phyloP scores from a whole-genome alignment of 352 stramenopile species.

The Ochromonadaceae sp. region DNA sequence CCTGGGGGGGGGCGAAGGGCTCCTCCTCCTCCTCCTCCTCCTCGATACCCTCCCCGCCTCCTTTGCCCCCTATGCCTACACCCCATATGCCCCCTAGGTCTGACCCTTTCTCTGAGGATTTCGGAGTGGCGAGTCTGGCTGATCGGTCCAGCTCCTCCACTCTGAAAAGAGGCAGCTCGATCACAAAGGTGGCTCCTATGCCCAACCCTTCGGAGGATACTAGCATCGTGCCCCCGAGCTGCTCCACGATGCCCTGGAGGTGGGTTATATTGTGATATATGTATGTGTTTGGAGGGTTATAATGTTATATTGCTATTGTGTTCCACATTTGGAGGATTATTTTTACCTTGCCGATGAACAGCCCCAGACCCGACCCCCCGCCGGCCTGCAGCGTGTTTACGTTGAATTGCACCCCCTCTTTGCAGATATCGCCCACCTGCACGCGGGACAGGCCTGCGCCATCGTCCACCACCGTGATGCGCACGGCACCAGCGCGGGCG shows the following conservation, averaged over 20 bases:
- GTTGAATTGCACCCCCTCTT: background rate
- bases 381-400: background rate
- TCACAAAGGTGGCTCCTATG: background rate
- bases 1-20: too few species aligned
- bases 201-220: background rate
- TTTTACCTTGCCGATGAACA: background rate
- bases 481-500: too few species aligned
- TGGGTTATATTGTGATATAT: background rate
- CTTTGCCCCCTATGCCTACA: too few species aligned
- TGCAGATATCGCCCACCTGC: background rate
- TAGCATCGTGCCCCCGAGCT: background rate
- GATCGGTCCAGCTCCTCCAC: too few species aligned
- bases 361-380: background rate
- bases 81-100: too few species aligned
- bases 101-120: too few species aligned
- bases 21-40: too few species aligned
- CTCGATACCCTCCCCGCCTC: too few species aligned
- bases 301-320: background rate
- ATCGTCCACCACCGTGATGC: background rate
- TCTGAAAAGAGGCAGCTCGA: too few species aligned
- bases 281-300: background rate
- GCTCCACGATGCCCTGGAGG: background rate
- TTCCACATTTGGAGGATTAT: background rate
- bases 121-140: too few species aligned
- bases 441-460: background rate